Evolutionary conservation across 345 rosid species (phyloP).

Genomic region (Punica granatum): DNA sequence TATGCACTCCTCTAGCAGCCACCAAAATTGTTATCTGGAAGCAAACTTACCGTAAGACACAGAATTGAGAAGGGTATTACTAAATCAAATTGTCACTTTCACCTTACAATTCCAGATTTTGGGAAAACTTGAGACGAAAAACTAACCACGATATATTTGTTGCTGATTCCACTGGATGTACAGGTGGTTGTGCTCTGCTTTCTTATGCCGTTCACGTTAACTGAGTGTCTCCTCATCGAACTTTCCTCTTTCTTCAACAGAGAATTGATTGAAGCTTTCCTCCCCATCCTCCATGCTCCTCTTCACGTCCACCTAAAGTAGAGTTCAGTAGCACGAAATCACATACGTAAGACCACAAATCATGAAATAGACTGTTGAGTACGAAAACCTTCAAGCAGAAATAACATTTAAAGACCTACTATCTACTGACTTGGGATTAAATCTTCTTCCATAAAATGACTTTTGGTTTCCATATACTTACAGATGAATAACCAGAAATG

Average conservation of each 20-base stretch:
- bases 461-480: conserved; percentile 27
- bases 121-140: conserved; percentile 5
- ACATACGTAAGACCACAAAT: not conserved
- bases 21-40: conserved; percentile 76
- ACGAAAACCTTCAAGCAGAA: not conserved
- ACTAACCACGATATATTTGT: conserved; percentile 85
- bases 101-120: not conserved
- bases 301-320: conserved; percentile 62
- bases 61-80: not conserved
- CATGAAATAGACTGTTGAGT: not conserved
- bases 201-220: conserved; percentile 73
- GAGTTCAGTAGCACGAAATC: not conserved
- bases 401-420: not conserved
- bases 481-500: conserved; percentile 90
- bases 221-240: conserved; percentile 93
- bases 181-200: conserved; percentile 48
- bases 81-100: not conserved
- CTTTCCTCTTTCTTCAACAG: conserved; percentile 93
- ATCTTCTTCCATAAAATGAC: not conserved
- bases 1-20: conserved; percentile 82
- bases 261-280: conserved; percentile 79
- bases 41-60: not conserved
- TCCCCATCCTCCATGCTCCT: conserved; percentile 72
- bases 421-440: not conserved
- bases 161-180: conserved; percentile 62